Conservation (phyloP, 768 basidiomycete species). For the Podaxis pistillaris region DNA sequence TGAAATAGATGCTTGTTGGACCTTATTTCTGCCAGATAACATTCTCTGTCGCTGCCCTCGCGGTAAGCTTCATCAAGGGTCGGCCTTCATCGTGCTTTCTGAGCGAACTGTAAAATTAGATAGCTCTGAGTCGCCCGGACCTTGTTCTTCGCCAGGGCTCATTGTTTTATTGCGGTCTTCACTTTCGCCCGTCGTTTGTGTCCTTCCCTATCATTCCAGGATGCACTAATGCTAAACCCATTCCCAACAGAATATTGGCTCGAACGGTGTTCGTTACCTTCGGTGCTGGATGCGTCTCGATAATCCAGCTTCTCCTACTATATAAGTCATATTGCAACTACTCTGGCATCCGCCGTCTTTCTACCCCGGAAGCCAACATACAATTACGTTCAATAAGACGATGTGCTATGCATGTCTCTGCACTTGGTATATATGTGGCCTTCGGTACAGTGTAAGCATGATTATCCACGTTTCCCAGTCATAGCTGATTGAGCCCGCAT, state of each 20-base stretch:
- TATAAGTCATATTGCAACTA: conserved; percentile 24
- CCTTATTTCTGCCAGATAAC: conserved; percentile 30
- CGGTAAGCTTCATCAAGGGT: conserved; percentile 17
- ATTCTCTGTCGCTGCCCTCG: conserved; percentile 29
- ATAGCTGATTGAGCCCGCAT: background rate
- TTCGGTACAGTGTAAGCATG: conserved; percentile 30
- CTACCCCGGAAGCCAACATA: conserved; percentile 19
- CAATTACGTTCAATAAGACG: conserved; percentile 21
- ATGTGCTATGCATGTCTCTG: conserved; percentile 30
- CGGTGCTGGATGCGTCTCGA: conserved; percentile 12
- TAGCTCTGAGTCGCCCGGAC: conserved; percentile 26
- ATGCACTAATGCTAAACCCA: background rate
- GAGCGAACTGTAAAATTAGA: conserved; percentile 11
- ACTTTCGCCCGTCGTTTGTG: conserved; percentile 22
- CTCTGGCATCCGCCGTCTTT: conserved; percentile 22
- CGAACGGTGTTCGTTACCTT: conserved; percentile 27
- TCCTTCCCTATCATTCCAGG: background rate
- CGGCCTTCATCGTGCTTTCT: background rate
- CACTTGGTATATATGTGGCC: conserved; percentile 31
- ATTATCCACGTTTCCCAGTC: too few relatives aligned
- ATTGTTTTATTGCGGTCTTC: conserved; percentile 32
- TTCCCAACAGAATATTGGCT: conserved; percentile 13
- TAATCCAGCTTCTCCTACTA: background rate
- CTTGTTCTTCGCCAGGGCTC: conserved; percentile 23
- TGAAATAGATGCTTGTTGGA: conserved; percentile 33